These are phyloP conservation scores for Ogataea haglerorum DNA, from an alignment of 805 yeast species.

Conservation along the genomic window DNA sequence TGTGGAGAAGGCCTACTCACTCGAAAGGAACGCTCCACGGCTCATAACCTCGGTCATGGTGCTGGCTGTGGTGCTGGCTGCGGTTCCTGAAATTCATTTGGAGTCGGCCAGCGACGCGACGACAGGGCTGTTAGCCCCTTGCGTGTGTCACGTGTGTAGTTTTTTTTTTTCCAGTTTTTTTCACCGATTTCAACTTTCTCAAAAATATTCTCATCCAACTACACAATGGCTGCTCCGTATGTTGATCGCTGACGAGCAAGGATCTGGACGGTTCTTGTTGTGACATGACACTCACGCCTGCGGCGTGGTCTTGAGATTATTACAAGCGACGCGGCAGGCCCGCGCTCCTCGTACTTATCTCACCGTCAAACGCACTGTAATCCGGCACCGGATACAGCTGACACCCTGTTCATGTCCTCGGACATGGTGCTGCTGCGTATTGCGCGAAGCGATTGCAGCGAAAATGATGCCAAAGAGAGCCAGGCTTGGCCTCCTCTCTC, in stretches of 20 bases:
- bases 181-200: background rate
- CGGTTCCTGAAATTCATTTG: constrained; percentile 3
- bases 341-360: constrained; percentile 32
- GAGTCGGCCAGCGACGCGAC: constrained; percentile 7
- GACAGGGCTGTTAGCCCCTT: background rate
- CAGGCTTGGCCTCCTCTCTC: constrained; percentile 7
- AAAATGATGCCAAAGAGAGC: constrained; percentile 36
- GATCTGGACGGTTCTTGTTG: constrained; percentile 7
- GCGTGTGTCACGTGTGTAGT: constrained; percentile 1
- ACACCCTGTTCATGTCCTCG: constrained; percentile 21
- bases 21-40: constrained; percentile 28
- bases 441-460: constrained; percentile 20
- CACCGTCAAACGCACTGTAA: constrained; percentile 27
- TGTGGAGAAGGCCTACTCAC: constrained; percentile 13
- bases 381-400: constrained; percentile 28
- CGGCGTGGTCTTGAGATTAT: constrained; percentile 32
- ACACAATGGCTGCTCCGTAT: constrained; percentile 31
- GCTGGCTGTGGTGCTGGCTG: background rate
- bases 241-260: constrained; percentile 14
- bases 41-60: constrained; percentile 19
- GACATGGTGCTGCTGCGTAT: constrained; percentile 29
- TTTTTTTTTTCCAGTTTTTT: background rate
- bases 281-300: constrained; percentile 16
- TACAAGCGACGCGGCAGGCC: constrained; percentile 25
- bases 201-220: constrained; percentile 9